Evolutionary conservation across 768 basidiomycete genomes (phyloP).

Genomic region (Amanita fuliginea): DNA sequence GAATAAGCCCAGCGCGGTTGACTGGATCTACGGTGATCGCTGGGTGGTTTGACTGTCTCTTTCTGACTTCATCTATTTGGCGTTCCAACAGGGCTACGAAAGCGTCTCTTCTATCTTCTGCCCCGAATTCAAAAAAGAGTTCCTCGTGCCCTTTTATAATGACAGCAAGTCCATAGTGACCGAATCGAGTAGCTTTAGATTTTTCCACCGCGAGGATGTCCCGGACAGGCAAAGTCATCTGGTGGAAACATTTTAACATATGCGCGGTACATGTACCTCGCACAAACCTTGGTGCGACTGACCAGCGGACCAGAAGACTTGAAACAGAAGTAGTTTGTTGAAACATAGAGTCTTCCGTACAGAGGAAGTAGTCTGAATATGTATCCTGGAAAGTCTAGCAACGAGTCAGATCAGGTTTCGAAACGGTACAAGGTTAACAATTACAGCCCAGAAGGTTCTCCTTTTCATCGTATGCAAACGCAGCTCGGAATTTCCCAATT

Average conservation of each 20-base stretch:
- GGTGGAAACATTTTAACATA: slow-evolving; percentile 3
- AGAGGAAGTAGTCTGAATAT: slow-evolving; percentile 85
- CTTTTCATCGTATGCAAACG: slow-evolving; percentile 84
- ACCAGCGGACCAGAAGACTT: slow-evolving; percentile 76
- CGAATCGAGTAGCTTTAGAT: slow-evolving; percentile 81
- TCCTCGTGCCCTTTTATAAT: slow-evolving; percentile 96
- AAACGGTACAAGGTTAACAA: slow-evolving; percentile 16
- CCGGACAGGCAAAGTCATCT: slow-evolving; percentile 93
- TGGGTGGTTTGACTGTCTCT: slow-evolving; percentile 35
- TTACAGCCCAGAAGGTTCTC: slow-evolving; percentile 82
- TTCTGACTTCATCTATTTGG: slow-evolving; percentile 67
- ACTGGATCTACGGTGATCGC: slow-evolving; percentile 32
- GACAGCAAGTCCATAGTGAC: slow-evolving; percentile 80
- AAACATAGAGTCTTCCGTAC: slow-evolving; percentile 80
- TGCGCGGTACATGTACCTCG: background rate
- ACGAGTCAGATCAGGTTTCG: slow-evolving; percentile 2
- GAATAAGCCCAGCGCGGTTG: slow-evolving; percentile 61
- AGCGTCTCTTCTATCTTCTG: slow-evolving; percentile 67
- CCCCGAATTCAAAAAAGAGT: slow-evolving; percentile 89
- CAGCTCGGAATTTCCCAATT: slow-evolving; percentile 63
- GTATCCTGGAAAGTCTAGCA: slow-evolving; percentile 81
- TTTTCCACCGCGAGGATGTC: slow-evolving; percentile 81
- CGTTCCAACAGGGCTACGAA: slow-evolving; percentile 67
- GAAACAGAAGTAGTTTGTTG: slow-evolving; percentile 92
- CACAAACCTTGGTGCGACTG: slow-evolving; percentile 67